Percentiles rank a stretch among this genome's conserved stretches.
These are phyloP conservation scores for Pulveroboletus ravenelii DNA, from an alignment of 768 basidiomycete species.

Conservation along the genomic window DNA sequence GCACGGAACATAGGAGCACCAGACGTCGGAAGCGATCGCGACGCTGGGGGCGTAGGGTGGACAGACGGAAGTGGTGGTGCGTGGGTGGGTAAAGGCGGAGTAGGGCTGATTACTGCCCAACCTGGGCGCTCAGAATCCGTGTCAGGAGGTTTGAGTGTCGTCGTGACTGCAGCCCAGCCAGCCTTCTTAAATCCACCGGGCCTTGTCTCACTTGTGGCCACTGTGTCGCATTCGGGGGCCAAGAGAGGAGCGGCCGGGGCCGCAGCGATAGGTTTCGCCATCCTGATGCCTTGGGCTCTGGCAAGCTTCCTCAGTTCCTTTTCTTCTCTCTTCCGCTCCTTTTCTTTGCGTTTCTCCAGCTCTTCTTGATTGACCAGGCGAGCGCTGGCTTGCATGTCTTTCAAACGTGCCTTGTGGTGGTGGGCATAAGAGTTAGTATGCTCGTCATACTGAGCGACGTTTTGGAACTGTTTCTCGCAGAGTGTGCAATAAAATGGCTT, in stretches of 20 bases:
- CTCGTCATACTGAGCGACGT: slow-evolving; percentile 82
- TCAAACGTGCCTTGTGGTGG: slow-evolving; percentile 78
- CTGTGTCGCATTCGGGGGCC: slow-evolving; percentile 17
- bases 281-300: slow-evolving; percentile 73
- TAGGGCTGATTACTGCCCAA: slow-evolving; percentile 13
- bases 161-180: slow-evolving; percentile 44
- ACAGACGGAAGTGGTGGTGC: slow-evolving; percentile 8
- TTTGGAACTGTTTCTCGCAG: slow-evolving; percentile 86
- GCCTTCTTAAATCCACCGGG: slow-evolving; percentile 38
- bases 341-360: slow-evolving; percentile 72
- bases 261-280: slow-evolving; percentile 35
- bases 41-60: slow-evolving; percentile 14
- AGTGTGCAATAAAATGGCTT: slow-evolving; percentile 75
- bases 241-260: slow-evolving; percentile 9
- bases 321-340: slow-evolving; percentile 81
- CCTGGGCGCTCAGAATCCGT: slow-evolving; percentile 10
- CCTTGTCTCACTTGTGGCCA: slow-evolving; percentile 13
- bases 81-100: slow-evolving; percentile 22
- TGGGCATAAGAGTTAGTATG: slow-evolving; percentile 88
- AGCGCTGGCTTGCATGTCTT: slow-evolving; percentile 74
- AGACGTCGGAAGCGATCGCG: slow-evolving; percentile 13
- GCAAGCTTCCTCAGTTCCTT: slow-evolving; percentile 82
- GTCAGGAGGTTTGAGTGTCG: slow-evolving; percentile 9
- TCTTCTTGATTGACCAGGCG: slow-evolving; percentile 65
- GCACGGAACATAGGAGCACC: slow-evolving; percentile 49